These are phyloP conservation scores for Aspergillus sparsus DNA, from an alignment of 495 filamentous ascomycete species.

Conservation along the genomic window DNA sequence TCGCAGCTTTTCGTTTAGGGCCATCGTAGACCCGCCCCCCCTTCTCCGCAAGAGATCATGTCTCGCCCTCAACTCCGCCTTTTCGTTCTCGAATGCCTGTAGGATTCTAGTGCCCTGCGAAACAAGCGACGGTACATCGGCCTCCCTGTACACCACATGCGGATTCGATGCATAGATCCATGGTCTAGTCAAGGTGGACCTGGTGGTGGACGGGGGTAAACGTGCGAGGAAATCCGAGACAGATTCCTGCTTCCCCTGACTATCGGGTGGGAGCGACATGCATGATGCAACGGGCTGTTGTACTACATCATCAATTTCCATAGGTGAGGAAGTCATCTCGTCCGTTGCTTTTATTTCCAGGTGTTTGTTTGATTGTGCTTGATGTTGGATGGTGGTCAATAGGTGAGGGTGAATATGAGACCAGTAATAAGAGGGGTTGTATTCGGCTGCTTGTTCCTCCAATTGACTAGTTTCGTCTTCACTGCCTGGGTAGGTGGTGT, in stretches of 20 bases:
- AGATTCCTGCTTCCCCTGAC: conserved; percentile 54
- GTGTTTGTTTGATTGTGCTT: not conserved
- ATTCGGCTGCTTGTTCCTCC: conserved; percentile 36
- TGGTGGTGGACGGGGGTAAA: conserved; percentile 63
- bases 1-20: conserved; percentile 51
- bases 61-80: conserved; percentile 38
- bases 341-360: not conserved
- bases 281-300: not conserved
- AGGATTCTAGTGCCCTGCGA: conserved; percentile 46
- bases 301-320: conserved; percentile 10
- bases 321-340: conserved; percentile 7
- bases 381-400: conserved; percentile 36
- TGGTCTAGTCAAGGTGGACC: conserved; percentile 34
- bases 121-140: conserved; percentile 45
- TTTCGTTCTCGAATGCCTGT: conserved; percentile 40
- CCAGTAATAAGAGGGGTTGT: conserved; percentile 54
- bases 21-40: conserved; percentile 36
- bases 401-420: conserved; percentile 31
- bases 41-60: conserved; percentile 30
- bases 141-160: conserved; percentile 23
- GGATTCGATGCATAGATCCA: conserved; percentile 74
- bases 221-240: conserved; percentile 63
- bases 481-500: conserved; percentile 53
- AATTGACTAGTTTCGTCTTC: conserved; percentile 45
- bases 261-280: conserved; percentile 34